These are phyloP conservation scores for Sclerotinia nivalis DNA, from an alignment of 2,329 filamentous ascomycete species.

Conservation along the genomic window DNA sequence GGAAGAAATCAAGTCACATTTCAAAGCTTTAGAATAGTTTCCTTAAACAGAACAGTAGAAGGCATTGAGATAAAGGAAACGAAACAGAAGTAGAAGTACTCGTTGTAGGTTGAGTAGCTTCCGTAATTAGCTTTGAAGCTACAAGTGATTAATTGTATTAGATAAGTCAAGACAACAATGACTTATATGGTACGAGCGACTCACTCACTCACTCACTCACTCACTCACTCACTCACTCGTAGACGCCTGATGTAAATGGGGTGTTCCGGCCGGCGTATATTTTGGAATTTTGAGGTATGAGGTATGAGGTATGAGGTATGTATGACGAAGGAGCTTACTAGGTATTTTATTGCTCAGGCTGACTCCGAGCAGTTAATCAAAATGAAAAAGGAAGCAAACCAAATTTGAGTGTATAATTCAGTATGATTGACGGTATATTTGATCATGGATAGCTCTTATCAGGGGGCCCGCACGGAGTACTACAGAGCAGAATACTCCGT, in stretches of 20 bases:
- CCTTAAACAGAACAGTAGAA: background rate
- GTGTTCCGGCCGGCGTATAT: background rate
- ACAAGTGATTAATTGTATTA: background rate
- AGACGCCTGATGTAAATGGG: background rate
- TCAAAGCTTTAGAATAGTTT: conserved; percentile 22
- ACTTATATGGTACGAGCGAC: background rate
- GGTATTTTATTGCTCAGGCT: background rate
- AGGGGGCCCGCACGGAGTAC: background rate
- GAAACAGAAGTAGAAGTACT: conserved; percentile 8
- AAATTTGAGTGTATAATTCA: background rate
- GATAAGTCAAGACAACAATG: background rate
- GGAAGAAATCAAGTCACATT: conserved; percentile 30
- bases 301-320: background rate
- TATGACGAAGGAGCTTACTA: conserved; percentile 4
- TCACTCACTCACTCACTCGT: conserved; percentile 17
- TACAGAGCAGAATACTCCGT: background rate
- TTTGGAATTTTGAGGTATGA: background rate
- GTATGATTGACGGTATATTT: background rate
- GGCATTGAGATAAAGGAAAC: background rate
- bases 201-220: background rate
- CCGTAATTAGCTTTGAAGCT: background rate
- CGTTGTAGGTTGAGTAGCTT: too few species aligned
- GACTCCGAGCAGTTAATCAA: background rate
- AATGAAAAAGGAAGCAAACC: background rate
- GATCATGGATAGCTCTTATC: background rate